Evolutionary conservation across 176 grass and related monocot species (phyloP).

Genomic region (Panicum miliaceum): DNA sequence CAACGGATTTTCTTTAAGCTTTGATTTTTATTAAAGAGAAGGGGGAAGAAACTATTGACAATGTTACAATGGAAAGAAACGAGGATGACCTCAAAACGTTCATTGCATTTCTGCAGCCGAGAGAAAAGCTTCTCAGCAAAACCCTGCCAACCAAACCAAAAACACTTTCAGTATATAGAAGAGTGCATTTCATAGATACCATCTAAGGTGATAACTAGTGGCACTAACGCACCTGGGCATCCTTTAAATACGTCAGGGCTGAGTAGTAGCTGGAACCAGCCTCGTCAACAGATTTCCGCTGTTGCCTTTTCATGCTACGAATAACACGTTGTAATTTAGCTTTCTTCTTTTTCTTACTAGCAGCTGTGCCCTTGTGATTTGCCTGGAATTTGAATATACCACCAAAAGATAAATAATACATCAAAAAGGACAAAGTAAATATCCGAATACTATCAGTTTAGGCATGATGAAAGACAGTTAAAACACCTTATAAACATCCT

Average conservation of each 20-base stretch:
- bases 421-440: slow-evolving; percentile 29
- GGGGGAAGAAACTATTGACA: not conserved
- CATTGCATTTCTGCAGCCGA: slow-evolving; percentile 85
- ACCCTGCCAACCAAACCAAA: slow-evolving; percentile 54
- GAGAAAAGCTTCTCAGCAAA: slow-evolving; percentile 95
- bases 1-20: slow-evolving; percentile 33
- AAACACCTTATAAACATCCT: slow-evolving; percentile 95
- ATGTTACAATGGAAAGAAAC: slow-evolving; percentile 1
- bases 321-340: slow-evolving; percentile 88
- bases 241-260: slow-evolving; percentile 83
- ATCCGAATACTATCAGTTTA: slow-evolving; percentile 6
- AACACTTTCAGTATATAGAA: slow-evolving; percentile 25
- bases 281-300: slow-evolving; percentile 66
- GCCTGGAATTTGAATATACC: slow-evolving; percentile 56
- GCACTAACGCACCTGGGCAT: slow-evolving; percentile 70
- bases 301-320: slow-evolving; percentile 95
- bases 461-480: not conserved
- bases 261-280: slow-evolving; percentile 81
- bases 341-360: slow-evolving; percentile 99
- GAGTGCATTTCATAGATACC: not conserved
- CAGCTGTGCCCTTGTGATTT: slow-evolving; percentile 78
- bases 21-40: slow-evolving; percentile 24
- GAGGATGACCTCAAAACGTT: slow-evolving; percentile 83
- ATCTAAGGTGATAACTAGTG: slow-evolving; percentile 2
- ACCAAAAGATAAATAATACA: slow-evolving; percentile 27